These are phyloP conservation scores for Pestalotiopsis sp. DNA, from an alignment of 2,329 filamentous ascomycete species.

Conservation along the genomic window DNA sequence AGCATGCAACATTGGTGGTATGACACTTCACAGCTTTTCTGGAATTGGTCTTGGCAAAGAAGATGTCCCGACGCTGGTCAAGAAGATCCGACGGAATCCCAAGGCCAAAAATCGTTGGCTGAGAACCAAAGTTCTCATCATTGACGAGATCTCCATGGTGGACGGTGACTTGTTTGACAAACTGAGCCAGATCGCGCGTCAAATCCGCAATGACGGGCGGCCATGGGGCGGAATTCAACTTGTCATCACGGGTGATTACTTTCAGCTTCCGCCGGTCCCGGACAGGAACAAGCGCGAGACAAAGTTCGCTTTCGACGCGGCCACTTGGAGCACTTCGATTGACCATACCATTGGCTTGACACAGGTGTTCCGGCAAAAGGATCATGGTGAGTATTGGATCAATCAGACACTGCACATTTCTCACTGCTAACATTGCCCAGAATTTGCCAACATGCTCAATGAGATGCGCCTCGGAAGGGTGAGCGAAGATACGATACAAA, in stretches of 20 bases:
- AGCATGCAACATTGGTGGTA: slow-evolving; percentile 94
- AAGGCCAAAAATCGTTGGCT: slow-evolving; percentile 92
- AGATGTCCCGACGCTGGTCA: slow-evolving; percentile 75
- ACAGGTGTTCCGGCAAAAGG: slow-evolving; percentile 94
- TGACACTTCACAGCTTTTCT: slow-evolving; percentile 93
- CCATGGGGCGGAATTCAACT: slow-evolving; percentile 97
- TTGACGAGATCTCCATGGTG: slow-evolving; percentile 98
- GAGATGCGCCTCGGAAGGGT: slow-evolving; percentile 93
- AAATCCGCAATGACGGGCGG: slow-evolving; percentile 84
- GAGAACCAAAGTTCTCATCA: slow-evolving; percentile 81
- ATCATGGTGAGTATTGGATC: slow-evolving; percentile 56
- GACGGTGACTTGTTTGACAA: slow-evolving; percentile 98
- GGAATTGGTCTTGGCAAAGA: slow-evolving; percentile 97
- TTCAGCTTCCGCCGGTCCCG: slow-evolving; percentile 92
- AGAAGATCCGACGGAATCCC: slow-evolving; percentile 85
- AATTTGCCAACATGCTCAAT: slow-evolving; percentile 94
- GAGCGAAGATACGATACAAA: slow-evolving; percentile 71
- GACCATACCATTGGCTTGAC: slow-evolving; percentile 95
- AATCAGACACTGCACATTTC: neutral
- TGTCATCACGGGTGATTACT: slow-evolving; percentile 96
- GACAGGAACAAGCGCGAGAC: slow-evolving; percentile 69
- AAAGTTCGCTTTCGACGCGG: slow-evolving; percentile 92
- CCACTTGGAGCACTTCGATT: slow-evolving; percentile 89
- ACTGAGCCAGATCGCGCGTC: slow-evolving; percentile 82
- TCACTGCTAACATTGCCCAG: slow-evolving; percentile 33